Evolutionary conservation across 345 rosid species (phyloP), one percentile per base, ranked within the genome.

Genomic region (Populus nigra): DNA sequence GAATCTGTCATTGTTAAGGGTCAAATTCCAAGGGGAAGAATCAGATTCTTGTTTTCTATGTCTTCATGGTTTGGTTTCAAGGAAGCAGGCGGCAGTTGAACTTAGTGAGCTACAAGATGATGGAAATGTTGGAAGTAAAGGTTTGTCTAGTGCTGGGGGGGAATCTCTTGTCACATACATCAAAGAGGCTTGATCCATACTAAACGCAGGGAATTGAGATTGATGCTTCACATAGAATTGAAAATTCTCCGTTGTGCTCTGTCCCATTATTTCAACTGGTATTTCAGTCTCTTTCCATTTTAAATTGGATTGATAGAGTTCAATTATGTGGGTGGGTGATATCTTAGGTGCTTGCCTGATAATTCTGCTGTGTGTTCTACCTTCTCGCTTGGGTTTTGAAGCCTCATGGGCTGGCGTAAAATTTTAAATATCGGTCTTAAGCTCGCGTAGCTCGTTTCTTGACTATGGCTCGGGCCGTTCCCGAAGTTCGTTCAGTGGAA

Each of bases 1-100:
- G 92, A 85, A 41, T 88, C 89, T 74, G 65, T 85, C 89, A 68
- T 79, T 92, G 79, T 38, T 92, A 77, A 87, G 88, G 78, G 89
- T 87, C 59, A 79, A 83, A 65, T 82, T 84, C 38, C 74, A 73
- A 53, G 85, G 73, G 47, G 85, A 78, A 50, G 83, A 83, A 35
- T 74, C 61, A 23, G 86, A 84, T 29, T 71, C 82, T 23, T 45
- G 61, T 23, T 17, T 45, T 71, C 47, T 85, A 15, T 86, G 85
- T 81, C 83, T 89, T 35, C 90, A 90, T 75, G 85, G 89, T 33
- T 77, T 89, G 85, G 75, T 89, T 69, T 85, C 89, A 6, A 87
- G 86, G 87, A 89, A 76, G 70, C 94, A 87, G 36, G 36, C 36
- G 39, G 89, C 87, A 15, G 16, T 79, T 41, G 89, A 89, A 80